These are phyloP conservation scores for Anisogramma anomala DNA, from an alignment of 2,329 filamentous ascomycete genomes.

Conservation along the genomic window DNA sequence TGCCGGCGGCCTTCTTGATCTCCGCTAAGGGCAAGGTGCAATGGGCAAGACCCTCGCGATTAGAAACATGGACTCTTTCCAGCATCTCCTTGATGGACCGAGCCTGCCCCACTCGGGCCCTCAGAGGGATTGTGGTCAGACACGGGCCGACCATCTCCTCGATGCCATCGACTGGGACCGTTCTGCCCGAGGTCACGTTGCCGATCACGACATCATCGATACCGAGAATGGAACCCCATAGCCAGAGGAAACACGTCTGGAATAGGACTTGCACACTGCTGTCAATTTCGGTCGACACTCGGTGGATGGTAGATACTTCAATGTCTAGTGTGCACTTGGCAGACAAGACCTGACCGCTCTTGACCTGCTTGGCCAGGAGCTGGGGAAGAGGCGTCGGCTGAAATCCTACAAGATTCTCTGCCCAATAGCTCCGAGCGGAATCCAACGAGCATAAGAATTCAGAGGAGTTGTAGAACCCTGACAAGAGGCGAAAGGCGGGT, in stretches of 20 bases:
- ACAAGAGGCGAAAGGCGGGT: slow-evolving; percentile 51
- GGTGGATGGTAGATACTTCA: slow-evolving; percentile 23
- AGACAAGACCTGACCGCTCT: slow-evolving; percentile 20
- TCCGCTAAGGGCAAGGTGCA: slow-evolving; percentile 53
- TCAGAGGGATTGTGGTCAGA: slow-evolving; percentile 61
- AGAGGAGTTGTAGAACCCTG: slow-evolving; percentile 32
- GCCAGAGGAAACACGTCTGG: slow-evolving; percentile 56
- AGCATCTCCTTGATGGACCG: slow-evolving; percentile 49
- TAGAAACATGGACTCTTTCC: slow-evolving; percentile 49
- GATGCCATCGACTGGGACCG: slow-evolving; percentile 56
- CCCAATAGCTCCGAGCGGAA: slow-evolving; percentile 55
- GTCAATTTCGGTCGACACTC: slow-evolving; percentile 28
- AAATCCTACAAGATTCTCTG: slow-evolving; percentile 47
- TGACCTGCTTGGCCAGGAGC: slow-evolving; percentile 15
- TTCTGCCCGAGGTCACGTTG: slow-evolving; percentile 71
- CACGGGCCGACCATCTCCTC: slow-evolving; percentile 71
- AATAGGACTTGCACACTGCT: slow-evolving; percentile 62
- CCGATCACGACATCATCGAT: slow-evolving; percentile 60
- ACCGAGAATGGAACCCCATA: slow-evolving; percentile 56
- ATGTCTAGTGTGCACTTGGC: slow-evolving; percentile 24
- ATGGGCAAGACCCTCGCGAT: slow-evolving; percentile 54
- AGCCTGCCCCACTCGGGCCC: slow-evolving; percentile 45
- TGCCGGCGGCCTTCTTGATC: slow-evolving; percentile 50
- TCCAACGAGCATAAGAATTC: slow-evolving; percentile 23
- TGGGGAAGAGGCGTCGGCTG: slow-evolving; percentile 42